Evolutionary conservation across 2,329 filamentous ascomycete species (phyloP).

Genomic region (Basipetospora sp.): DNA sequence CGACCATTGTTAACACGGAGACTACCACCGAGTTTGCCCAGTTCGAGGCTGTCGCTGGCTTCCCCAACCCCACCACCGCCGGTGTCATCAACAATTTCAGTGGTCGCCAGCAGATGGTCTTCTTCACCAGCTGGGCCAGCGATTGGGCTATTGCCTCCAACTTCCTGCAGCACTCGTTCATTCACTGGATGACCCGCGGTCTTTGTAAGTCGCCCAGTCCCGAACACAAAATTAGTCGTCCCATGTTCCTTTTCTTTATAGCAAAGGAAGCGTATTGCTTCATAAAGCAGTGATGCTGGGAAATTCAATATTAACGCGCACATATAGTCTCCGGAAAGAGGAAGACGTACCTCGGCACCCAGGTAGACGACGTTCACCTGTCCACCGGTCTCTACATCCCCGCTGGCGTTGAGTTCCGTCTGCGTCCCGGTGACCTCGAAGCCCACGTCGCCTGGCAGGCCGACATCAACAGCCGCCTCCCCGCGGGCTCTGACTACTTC

Average conservation of each 20-base stretch:
- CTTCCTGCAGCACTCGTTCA: constrained; percentile 47
- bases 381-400: constrained; percentile 34
- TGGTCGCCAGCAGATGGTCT: constrained; percentile 46
- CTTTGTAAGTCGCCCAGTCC: constrained; percentile 20
- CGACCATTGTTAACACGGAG: constrained; percentile 35
- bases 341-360: constrained; percentile 38
- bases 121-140: constrained; percentile 37
- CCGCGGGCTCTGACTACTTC: constrained; percentile 34
- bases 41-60: constrained; percentile 31
- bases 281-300: too few relatives aligned
- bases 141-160: constrained; percentile 34
- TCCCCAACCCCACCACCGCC: constrained; percentile 28
- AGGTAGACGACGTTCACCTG: constrained; percentile 50
- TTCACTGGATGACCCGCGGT: constrained; percentile 46
- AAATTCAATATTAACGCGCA: too few relatives aligned
- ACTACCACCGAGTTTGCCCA: constrained; percentile 40
- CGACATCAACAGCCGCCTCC: constrained; percentile 30
- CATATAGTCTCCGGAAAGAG: constrained; percentile 38
- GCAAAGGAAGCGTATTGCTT: too few relatives aligned
- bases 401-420: constrained; percentile 31
- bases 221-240: neutral
- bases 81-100: constrained; percentile 45
- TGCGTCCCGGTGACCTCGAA: constrained; percentile 31
- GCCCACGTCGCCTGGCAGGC: constrained; percentile 28
- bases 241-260: neutral